Percentiles rank a stretch among this genome's conserved stretches.
Evolutionary conservation across 306 rosid species (phyloP).

Genomic region (Dalbergia cultrata): DNA sequence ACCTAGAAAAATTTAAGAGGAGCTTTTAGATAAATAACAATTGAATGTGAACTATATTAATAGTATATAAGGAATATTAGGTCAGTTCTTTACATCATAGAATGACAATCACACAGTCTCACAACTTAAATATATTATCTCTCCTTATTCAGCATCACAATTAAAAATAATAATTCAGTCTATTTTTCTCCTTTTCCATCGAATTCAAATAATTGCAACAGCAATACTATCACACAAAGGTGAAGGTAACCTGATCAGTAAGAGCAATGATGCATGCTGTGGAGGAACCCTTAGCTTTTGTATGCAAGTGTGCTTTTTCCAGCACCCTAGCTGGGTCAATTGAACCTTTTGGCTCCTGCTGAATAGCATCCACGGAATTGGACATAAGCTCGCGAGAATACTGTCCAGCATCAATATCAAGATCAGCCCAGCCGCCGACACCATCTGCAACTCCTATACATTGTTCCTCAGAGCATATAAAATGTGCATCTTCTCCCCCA

Average conservation of each 20-base stretch:
- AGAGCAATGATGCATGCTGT: slow-evolving; percentile 86
- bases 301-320: slow-evolving; percentile 80
- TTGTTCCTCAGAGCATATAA: slow-evolving; percentile 77
- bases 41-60: too few species aligned
- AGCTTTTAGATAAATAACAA: too few species aligned
- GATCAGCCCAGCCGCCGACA: slow-evolving; percentile 91
- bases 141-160: background rate
- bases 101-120: too few species aligned
- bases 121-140: background rate
- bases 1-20: background rate
- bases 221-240: background rate
- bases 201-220: background rate
- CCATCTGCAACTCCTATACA: slow-evolving; percentile 89
- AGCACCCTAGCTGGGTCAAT: slow-evolving; percentile 80
- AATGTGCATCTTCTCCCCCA: slow-evolving; percentile 92
- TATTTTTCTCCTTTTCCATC: background rate
- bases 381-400: slow-evolving; percentile 84
- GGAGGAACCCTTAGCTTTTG: slow-evolving; percentile 81
- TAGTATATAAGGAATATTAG: too few species aligned
- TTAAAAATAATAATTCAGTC: too few species aligned
- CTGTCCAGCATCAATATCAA: slow-evolving; percentile 70
- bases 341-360: slow-evolving; percentile 82
- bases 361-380: slow-evolving; percentile 67
- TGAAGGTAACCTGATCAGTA: slow-evolving; percentile 66
- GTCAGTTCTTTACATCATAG: too few species aligned